These are phyloP conservation scores for Neurospora tetraspora DNA, from an alignment of 495 filamentous ascomycete species.

Conservation along the genomic window DNA sequence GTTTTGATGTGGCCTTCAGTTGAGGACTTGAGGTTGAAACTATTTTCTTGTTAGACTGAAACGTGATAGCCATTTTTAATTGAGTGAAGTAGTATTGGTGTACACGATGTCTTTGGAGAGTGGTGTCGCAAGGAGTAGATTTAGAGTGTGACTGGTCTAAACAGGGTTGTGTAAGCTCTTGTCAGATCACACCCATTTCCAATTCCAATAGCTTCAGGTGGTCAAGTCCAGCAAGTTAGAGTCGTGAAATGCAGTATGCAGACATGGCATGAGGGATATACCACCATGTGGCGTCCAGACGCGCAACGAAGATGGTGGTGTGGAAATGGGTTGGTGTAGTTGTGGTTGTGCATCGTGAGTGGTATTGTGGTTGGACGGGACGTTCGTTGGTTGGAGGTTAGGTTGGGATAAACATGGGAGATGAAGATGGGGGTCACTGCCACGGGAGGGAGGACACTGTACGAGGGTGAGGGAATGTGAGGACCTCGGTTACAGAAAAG, in stretches of 20 bases:
- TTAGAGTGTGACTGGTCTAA: background rate
- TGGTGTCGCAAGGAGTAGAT: background rate
- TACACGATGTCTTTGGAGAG: background rate
- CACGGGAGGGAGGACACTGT: no score
- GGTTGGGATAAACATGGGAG: background rate
- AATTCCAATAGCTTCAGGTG: background rate
- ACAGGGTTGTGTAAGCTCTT: background rate
- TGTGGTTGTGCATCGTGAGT: background rate
- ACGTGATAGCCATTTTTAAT: slow-evolving; percentile 27
- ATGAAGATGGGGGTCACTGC: background rate
- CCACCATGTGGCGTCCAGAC: background rate
- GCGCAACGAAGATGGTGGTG: background rate
- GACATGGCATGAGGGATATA: background rate
- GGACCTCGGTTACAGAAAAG: background rate
- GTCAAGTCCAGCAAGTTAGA: background rate
- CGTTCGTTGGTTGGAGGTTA: background rate
- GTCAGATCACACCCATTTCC: background rate
- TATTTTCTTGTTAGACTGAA: slow-evolving; percentile 19
- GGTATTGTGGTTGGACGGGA: background rate
- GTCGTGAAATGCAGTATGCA: background rate
- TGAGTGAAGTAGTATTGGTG: slow-evolving; percentile 1
- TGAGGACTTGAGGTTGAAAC: slow-evolving; percentile 7
- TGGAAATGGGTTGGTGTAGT: background rate
- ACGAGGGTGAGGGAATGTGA: background rate
- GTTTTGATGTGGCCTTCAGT: background rate